phyloP scores from a whole-genome alignment of 768 basidiomycete species.

The Boletellus emodensis region DNA sequence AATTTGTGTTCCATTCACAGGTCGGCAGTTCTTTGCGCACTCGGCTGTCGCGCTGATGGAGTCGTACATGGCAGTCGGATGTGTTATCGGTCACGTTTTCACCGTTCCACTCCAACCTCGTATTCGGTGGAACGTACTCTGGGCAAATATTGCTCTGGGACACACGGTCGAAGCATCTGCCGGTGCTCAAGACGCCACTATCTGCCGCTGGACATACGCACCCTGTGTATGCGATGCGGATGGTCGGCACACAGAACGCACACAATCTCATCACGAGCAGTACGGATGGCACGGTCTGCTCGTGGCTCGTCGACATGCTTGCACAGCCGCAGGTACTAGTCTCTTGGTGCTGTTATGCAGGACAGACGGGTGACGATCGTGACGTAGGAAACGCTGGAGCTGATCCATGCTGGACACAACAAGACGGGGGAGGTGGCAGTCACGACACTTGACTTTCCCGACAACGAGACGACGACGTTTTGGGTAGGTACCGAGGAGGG shows the following conservation, averaged over 20 bases:
- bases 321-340: constrained; percentile 85
- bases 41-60: constrained; percentile 2
- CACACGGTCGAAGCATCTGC: constrained; percentile 92
- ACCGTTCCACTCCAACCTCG: constrained; percentile 94
- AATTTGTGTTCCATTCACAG: constrained; percentile 98
- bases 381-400: constrained; percentile 84
- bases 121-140: constrained; percentile 99
- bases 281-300: constrained; percentile 95
- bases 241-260: constrained; percentile 98
- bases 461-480: constrained; percentile 95
- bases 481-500: constrained; percentile 99
- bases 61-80: constrained; percentile 67
- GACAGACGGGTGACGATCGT: constrained; percentile 1
- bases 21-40: constrained; percentile 41
- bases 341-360: not conserved
- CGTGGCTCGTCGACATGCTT: constrained; percentile 98
- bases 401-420: constrained; percentile 85
- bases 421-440: constrained; percentile 97
- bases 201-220: constrained; percentile 97
- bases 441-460: constrained; percentile 90
- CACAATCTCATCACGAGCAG: constrained; percentile 96
- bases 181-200: constrained; percentile 93
- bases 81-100: constrained; percentile 96
- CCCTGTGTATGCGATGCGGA: constrained; percentile 96
- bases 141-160: constrained; percentile 99